Evolutionary conservation across 225 moss, liverwort and hornwort species (phyloP).

Genomic region (Sphagnum contortum): DNA sequence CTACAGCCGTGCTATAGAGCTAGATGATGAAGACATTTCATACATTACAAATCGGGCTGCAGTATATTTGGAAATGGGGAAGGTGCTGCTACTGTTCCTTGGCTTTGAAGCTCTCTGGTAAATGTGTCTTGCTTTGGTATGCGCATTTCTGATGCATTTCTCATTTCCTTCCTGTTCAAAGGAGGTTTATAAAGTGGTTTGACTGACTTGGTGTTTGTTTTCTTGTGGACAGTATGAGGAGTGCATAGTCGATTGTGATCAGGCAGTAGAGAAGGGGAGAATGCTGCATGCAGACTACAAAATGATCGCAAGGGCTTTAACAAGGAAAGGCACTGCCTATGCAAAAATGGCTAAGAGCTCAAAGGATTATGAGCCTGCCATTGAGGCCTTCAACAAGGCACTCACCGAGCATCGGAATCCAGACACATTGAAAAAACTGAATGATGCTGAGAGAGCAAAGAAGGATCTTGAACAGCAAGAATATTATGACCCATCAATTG

Average conservation of each 20-base stretch:
- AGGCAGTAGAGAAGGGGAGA: constrained; percentile 80
- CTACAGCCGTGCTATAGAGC: constrained; percentile 74
- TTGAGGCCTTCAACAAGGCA: constrained; percentile 89
- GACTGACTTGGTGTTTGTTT: too few relatives aligned
- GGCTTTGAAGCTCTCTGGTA: too few relatives aligned
- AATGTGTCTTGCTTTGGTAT: too few relatives aligned
- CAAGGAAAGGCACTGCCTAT: constrained; percentile 86
- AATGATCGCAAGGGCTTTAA: constrained; percentile 80
- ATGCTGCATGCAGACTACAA: constrained; percentile 81
- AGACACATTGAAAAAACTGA: constrained; percentile 85
- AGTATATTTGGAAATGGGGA: constrained; percentile 88
- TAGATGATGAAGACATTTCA: constrained; percentile 85
- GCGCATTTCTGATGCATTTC: too few relatives aligned
- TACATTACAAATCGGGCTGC: constrained; percentile 89
- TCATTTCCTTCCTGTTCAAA: too few relatives aligned
- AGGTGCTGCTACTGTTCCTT: constrained; percentile 25
- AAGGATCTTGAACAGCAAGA: constrained; percentile 95
- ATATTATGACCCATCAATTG: constrained; percentile 59
- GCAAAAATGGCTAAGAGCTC: constrained; percentile 77
- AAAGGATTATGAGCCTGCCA: constrained; percentile 70
- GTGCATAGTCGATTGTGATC: constrained; percentile 71
- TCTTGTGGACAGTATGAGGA: constrained; percentile 69
- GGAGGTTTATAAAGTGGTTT: too few relatives aligned
- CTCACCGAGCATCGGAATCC: constrained; percentile 94
- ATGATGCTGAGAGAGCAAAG: constrained; percentile 84